Evolutionary conservation across 192 early-diverging fungal species (phyloP), one percentile per base, ranked within the genome.

Genomic region (Mortierella claussenii): DNA sequence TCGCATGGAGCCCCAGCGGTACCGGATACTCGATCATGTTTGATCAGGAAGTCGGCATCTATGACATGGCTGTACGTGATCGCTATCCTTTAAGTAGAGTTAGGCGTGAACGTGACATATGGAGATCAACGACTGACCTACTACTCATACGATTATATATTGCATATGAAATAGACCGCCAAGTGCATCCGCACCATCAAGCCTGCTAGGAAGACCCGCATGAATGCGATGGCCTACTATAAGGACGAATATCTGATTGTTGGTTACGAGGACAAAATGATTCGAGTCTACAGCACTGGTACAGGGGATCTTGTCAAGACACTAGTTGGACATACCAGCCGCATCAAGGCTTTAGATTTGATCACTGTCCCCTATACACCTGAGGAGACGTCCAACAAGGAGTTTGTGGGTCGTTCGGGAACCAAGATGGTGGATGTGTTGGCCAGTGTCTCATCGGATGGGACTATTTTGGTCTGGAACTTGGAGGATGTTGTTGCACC

Each of bases 401-500:
- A 48, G 1, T 83, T 75, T 33, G 61, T 67, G 1, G 43, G 34
- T 26, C 55, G 50, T 21, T 36, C 62, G 3, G 48, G 28, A 27
- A 60, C 61, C 43, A 64, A 65, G 63, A 64, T 79, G 36, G 36
- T 66, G 0, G 62, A 79, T 43, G n/a, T 78, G 10, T 52, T 65
- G 42, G 45, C 51, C 7, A 79, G 80, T 42, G 82, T 85, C 21
- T 93, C 93, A 1, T 92, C 93, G 0, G 92, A 94, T 66, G 93
- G 93, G 45, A 54, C 79, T 0, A 85, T 94, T 51, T 88, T 89
- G 65, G 70, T 82, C 28, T 94, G 93, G 93, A 86, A 85, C 64
- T 42, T 93, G 46, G 82, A 84, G 44, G 73, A 69, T 23, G 60
- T 55, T 18, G 56, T 83, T 9, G 36, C 31, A 13, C 51, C 62